These are phyloP conservation scores for Neostapfia colusana DNA, from an alignment of 176 grass and related monocot species.

Conservation along the genomic window DNA sequence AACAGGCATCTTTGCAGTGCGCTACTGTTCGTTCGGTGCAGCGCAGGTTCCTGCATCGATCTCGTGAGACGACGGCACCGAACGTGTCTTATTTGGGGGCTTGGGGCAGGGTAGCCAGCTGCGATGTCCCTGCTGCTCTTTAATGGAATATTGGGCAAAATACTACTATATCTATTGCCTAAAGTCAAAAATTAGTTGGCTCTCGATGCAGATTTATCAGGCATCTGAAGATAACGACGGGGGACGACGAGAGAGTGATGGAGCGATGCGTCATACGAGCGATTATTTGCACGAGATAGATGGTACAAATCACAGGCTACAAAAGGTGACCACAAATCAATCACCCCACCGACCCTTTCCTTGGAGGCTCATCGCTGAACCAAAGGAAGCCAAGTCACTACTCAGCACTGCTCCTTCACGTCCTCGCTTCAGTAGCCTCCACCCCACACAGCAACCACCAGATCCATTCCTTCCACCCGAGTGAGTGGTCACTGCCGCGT, in stretches of 20 bases:
- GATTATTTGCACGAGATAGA: conserved; percentile 24
- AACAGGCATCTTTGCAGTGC: background rate
- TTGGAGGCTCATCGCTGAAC: background rate
- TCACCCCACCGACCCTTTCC: conserved; percentile 18
- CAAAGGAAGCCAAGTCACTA: background rate
- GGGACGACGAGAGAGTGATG: no score
- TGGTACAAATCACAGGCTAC: conserved; percentile 39
- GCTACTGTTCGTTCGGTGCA: conserved; percentile 1
- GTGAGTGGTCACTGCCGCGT: background rate
- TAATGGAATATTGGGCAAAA: background rate
- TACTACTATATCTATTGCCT: no score
- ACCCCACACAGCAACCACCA: background rate
- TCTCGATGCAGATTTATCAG: no score
- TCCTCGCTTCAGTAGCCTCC: background rate
- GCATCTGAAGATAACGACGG: no score
- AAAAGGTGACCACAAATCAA: conserved; percentile 33
- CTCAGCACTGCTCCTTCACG: background rate
- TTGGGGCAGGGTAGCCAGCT: background rate
- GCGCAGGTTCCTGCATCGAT: background rate
- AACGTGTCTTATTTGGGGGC: background rate
- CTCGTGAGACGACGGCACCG: no score
- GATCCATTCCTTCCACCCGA: no score
- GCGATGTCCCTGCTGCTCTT: background rate
- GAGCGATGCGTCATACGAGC: no score
- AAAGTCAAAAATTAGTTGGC: no score